Conservation (phyloP, 2,329 filamentous ascomycete species). For the Arthrobotrys pseudoclavata region DNA sequence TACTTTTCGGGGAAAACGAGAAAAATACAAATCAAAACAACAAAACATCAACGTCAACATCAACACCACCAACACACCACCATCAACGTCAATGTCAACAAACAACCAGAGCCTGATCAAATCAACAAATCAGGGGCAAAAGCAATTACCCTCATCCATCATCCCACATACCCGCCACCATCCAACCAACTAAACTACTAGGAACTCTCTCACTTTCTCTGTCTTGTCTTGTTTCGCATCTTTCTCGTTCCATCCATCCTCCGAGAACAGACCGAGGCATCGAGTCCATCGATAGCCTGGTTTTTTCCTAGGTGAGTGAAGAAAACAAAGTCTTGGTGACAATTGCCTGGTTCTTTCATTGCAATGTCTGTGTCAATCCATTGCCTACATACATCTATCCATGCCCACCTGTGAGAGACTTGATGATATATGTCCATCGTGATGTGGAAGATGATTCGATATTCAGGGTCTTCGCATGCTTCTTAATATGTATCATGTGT, state of each 20-base stretch:
- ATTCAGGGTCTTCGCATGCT: constrained; percentile 16
- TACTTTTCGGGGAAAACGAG: constrained; percentile 21
- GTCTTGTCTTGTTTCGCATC: not conserved
- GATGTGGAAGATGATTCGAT: constrained; percentile 1
- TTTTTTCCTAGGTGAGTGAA: constrained; percentile 25
- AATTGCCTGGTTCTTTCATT: not conserved
- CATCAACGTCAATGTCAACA: not conserved
- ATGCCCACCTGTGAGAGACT: not conserved
- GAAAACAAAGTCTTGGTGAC: constrained; percentile 1
- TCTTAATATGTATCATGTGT: constrained; percentile 3
- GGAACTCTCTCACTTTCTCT: not conserved
- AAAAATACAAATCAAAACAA: constrained; percentile 6
- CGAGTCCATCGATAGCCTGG: constrained; percentile 10
- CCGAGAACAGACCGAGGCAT: constrained; percentile 6
- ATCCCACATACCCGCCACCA: not conserved
- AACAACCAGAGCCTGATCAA: constrained; percentile 11
- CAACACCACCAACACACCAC: not conserved
- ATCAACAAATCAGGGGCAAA: constrained; percentile 35
- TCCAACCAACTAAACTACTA: not conserved
- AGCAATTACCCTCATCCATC: constrained; percentile 38
- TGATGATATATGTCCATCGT: not conserved
- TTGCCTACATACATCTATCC: not conserved
- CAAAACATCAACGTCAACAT: constrained; percentile 51
- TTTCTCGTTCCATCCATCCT: constrained; percentile 6
- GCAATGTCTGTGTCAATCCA: not conserved